Evolutionary conservation across 352 stramenopile genomes (phyloP), one percentile per base, ranked within the genome.

Genomic region (Pythium vanterpoolii): DNA sequence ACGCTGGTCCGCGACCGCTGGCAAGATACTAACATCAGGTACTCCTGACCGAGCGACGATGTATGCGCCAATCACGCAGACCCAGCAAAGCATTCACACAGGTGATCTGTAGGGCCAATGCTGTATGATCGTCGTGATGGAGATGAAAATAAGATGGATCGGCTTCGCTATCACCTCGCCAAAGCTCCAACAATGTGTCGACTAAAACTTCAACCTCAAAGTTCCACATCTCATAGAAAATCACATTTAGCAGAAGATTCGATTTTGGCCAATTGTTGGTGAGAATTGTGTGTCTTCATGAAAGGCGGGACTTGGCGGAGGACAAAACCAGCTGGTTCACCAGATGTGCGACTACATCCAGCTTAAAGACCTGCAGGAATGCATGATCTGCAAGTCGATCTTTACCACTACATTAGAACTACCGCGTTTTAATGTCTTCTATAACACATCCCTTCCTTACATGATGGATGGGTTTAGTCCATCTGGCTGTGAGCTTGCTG

Each of bases 301-400:
- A 19, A 16, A 43, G 36, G 11, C 6, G 4, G 36, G 10, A 16
- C 10, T 6, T 7, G 9, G 36, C 10, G 40, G 40, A 16, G 19
- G n/a, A 40, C 46, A 19, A 54, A 40, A 54, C 28, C 47, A 54
- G 28, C 42, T 54, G 47, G 30, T 40, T 16, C 47, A 40, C 28
- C 47, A 54, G 47, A 54, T 54, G 47, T 26, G 47, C 18, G 47
- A 54, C 47, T 1, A 40, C 24, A 36, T 52, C 45, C 11, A 40
- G 6, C 8, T 26, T 9, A 4, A 4, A 28, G 4, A 52, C 45
- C 39, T 39, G 3, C 14, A 33, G n/a, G 3, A 50, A 18, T 26
- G 2, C 8, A 50, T 50, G 3, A 26, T 28, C 27, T 10, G 39
- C n/a, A 40, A 3, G n/a, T 40, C 34, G 3, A 40, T 40, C 34